A percentile compares a stretch with the other conserved stretches of the same genome.
phyloP scores from a whole-genome alignment of 164 flowering plant species.

The Magnolia sinica region DNA sequence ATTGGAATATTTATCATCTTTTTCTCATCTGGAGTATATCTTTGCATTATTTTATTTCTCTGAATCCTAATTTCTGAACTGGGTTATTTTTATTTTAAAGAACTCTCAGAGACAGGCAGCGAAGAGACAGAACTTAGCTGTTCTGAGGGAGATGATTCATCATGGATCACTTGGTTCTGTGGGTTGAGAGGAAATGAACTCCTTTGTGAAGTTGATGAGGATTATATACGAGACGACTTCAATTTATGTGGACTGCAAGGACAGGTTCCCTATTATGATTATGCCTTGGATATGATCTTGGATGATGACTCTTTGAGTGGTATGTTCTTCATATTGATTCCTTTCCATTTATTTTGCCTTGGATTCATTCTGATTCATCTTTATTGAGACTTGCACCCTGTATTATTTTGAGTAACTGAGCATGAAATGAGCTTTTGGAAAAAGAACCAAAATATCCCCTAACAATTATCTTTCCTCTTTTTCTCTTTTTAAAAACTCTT shows the following conservation, averaged over 20 bases:
- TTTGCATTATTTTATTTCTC: not conserved
- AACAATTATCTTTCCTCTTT: too few relatives aligned
- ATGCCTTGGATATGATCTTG: constrained; percentile 86
- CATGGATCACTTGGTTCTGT: constrained; percentile 97
- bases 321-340: constrained; percentile 21
- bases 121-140: constrained; percentile 90
- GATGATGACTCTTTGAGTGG: constrained; percentile 92
- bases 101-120: constrained; percentile 79
- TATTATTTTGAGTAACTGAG: too few relatives aligned
- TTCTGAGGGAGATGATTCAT: constrained; percentile 86
- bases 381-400: too few relatives aligned
- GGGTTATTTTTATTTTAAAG: constrained; percentile 18
- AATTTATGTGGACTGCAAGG: constrained; percentile 83
- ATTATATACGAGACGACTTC: constrained; percentile 88
- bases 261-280: constrained; percentile 85
- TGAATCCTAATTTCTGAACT: too few relatives aligned
- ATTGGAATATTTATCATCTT: too few relatives aligned
- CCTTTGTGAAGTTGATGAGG: constrained; percentile 95
- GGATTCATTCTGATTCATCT: too few relatives aligned
- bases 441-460: too few relatives aligned
- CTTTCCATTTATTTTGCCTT: not conserved
- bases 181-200: constrained; percentile 88
- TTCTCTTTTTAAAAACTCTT: not conserved
- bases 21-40: not conserved
- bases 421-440: too few relatives aligned